phyloP scores from a whole-genome alignment of 371 early-diverging fungal species.

The Circinella umbellata region DNA sequence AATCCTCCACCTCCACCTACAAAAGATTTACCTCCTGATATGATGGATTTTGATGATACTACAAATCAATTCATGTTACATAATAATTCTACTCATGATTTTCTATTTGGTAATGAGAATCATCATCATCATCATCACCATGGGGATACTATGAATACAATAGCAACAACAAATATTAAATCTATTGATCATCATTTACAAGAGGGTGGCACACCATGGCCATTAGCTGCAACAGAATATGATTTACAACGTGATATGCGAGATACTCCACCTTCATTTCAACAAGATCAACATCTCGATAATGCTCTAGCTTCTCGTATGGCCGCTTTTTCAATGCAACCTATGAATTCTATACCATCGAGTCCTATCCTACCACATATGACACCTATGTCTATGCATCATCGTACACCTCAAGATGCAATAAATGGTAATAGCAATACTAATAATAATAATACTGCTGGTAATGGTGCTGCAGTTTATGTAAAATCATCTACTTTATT shows the following conservation, averaged over 20 bases:
- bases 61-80: constrained; percentile 6
- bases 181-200: constrained; percentile 9
- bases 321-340: constrained; percentile 22
- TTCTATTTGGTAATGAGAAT: background rate
- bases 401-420: constrained; percentile 11
- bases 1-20: constrained; percentile 7
- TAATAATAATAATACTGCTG: too few species aligned
- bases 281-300: constrained; percentile 24
- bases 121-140: constrained; percentile 7
- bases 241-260: constrained; percentile 12
- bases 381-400: constrained; percentile 17
- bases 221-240: constrained; percentile 11
- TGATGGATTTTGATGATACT: constrained; percentile 16
- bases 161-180: background rate
- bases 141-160: background rate
- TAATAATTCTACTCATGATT: constrained; percentile 1
- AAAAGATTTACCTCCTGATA: constrained; percentile 11
- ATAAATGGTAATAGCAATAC: background rate
- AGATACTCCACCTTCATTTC: constrained; percentile 16
- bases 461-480: background rate
- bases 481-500: background rate
- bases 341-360: constrained; percentile 22
- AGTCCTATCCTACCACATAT: constrained; percentile 24
- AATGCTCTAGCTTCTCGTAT: constrained; percentile 23
- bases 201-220: constrained; percentile 10